Conservation (phyloP, 345 rosid species). For the Eucalyptus shirleyi region DNA sequence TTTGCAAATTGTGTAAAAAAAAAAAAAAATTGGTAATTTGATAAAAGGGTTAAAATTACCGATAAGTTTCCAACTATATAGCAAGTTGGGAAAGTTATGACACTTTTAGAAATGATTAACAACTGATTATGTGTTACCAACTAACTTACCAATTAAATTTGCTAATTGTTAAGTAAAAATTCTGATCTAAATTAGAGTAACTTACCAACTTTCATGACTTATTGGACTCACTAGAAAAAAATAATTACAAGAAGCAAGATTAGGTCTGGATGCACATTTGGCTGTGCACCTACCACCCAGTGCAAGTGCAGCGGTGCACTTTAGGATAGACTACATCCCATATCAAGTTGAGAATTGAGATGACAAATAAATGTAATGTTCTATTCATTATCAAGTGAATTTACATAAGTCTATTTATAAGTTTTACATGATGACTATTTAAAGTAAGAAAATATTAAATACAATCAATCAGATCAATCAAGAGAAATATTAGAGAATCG, state of each 20-base stretch:
- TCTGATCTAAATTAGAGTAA: neutral
- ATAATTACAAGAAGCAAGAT: neutral
- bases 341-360: too few species aligned
- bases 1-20: neutral
- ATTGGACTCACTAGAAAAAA: neutral
- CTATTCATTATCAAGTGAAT: neutral
- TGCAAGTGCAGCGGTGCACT: neutral
- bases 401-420: neutral
- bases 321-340: neutral
- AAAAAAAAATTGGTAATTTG: neutral
- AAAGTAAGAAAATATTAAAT: too few species aligned
- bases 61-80: neutral
- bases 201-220: neutral
- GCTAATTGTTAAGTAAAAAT: neutral
- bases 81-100: neutral
- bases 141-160: neutral
- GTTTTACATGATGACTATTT: neutral
- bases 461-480: neutral
- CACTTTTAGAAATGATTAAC: neutral
- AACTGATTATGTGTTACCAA: neutral
- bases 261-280: neutral
- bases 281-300: neutral
- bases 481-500: neutral
- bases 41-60: neutral
- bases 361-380: neutral